phyloP scores from a whole-genome alignment of 768 basidiomycete species.

The Mycena pura region DNA sequence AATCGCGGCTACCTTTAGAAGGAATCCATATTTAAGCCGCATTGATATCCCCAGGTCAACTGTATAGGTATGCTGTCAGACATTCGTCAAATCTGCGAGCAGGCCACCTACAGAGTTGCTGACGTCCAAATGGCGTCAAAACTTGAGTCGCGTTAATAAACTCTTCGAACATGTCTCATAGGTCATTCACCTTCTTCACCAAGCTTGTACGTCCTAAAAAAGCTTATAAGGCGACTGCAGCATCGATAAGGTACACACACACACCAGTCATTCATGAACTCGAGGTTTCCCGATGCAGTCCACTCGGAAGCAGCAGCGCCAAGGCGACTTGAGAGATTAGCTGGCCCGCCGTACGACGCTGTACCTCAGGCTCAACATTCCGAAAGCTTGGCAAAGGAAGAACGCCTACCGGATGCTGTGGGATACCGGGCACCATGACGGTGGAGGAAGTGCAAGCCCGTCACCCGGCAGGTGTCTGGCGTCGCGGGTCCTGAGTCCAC shows the following conservation, averaged over 20 bases:
- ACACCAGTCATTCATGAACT: constrained; percentile 86
- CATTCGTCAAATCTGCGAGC: not conserved
- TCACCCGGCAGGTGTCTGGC: constrained; percentile 73
- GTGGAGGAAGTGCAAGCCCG: constrained; percentile 80
- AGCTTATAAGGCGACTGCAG: not conserved
- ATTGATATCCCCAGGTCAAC: constrained; percentile 74
- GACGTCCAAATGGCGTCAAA: constrained; percentile 88
- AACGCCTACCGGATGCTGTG: constrained; percentile 63
- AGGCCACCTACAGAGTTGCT: constrained; percentile 73
- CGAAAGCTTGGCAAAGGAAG: not conserved
- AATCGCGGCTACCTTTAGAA: constrained; percentile 57
- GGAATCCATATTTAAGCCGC: constrained; percentile 80
- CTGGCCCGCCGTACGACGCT: constrained; percentile 70
- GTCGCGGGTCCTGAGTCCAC: constrained; percentile 73
- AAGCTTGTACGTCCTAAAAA: constrained; percentile 81
- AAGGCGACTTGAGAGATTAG: constrained; percentile 61
- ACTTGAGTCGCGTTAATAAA: constrained; percentile 47
- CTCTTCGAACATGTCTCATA: not conserved
- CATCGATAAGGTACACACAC: constrained; percentile 28
- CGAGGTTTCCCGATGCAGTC: constrained; percentile 68
- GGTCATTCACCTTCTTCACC: constrained; percentile 76
- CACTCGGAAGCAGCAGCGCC: constrained; percentile 61
- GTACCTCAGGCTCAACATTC: not conserved
- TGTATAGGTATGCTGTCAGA: constrained; percentile 31
- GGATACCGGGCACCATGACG: constrained; percentile 83